Conservation (phyloP, 768 basidiomycete genomes). For the Calocybe gangraenosa region DNA sequence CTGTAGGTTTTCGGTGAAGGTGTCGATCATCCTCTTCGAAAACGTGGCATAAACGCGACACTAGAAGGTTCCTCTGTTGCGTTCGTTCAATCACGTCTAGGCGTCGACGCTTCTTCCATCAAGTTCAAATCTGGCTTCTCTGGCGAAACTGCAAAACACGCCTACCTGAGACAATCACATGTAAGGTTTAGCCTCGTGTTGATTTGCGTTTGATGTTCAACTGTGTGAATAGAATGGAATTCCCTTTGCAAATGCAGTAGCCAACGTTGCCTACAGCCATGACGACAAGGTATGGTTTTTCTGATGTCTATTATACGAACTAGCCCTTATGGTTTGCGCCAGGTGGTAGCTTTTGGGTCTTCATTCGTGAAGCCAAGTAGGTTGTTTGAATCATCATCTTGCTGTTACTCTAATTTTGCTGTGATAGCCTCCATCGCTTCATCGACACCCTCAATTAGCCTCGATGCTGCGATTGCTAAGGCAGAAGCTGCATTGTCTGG, state of each 20-base stretch:
- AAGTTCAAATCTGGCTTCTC: slow-evolving; percentile 19
- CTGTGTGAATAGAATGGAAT: slow-evolving; percentile 10
- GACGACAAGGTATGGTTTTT: slow-evolving; percentile 23
- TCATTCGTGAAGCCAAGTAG: background rate
- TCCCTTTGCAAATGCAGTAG: slow-evolving; percentile 18
- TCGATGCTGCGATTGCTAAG: background rate
- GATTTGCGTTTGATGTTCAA: background rate
- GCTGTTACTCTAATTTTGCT: background rate
- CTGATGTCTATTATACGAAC: background rate
- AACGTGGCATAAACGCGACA: slow-evolving; percentile 7
- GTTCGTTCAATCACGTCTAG: slow-evolving; percentile 13
- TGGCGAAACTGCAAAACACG: slow-evolving; percentile 19
- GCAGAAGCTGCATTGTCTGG: background rate
- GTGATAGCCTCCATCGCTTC: background rate
- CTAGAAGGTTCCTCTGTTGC: slow-evolving; percentile 13
- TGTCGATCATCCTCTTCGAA: slow-evolving; percentile 12
- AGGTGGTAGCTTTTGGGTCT: background rate
- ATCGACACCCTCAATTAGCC: background rate
- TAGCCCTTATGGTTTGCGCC: background rate
- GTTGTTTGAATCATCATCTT: background rate
- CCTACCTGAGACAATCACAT: slow-evolving; percentile 27
- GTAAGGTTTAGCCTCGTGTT: slow-evolving; percentile 9
- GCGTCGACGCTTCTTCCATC: slow-evolving; percentile 15
- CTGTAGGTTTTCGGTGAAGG: slow-evolving; percentile 14
- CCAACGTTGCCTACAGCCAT: slow-evolving; percentile 14